Percentiles rank a stretch among this genome's conserved stretches.
Evolutionary conservation across 768 basidiomycete genomes (phyloP).

Genomic region (Rhodotorula sphaerocarpa): DNA sequence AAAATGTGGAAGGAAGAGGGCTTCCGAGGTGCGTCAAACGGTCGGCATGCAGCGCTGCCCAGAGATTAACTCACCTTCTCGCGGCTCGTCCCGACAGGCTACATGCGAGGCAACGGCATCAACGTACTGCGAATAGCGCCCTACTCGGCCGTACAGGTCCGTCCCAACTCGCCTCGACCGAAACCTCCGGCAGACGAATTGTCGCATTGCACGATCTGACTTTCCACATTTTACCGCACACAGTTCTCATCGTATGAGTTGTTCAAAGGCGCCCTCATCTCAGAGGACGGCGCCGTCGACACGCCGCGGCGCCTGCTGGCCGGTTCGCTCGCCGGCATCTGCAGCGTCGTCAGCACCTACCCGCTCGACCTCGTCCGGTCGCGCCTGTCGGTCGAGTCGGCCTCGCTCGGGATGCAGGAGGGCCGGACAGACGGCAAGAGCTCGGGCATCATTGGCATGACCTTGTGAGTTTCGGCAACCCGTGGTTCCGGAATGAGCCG

Average conservation of each 20-base stretch:
- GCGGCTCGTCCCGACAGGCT: conserved; percentile 49
- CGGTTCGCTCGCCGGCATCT: conserved; percentile 86
- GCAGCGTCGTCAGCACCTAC: conserved; percentile 55
- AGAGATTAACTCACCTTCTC: no score
- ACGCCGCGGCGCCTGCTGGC: conserved; percentile 76
- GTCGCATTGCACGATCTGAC: no score
- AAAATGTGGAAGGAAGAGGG: conserved; percentile 95
- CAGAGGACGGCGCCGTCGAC: conserved; percentile 59
- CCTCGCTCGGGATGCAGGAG: conserved; percentile 22
- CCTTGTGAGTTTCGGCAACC: conserved; percentile 58
- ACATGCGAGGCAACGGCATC: conserved; percentile 76
- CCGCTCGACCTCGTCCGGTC: conserved; percentile 85
- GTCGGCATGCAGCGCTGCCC: neutral
- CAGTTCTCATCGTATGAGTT: conserved; percentile 37
- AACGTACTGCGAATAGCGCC: conserved; percentile 90
- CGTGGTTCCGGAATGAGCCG: no score
- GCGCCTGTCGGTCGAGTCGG: conserved; percentile 70
- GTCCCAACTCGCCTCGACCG: conserved; percentile 39
- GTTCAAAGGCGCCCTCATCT: conserved; percentile 58
- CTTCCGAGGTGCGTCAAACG: conserved; percentile 48
- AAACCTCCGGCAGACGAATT: no score
- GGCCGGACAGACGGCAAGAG: conserved; percentile 12
- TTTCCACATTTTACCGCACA: no score
- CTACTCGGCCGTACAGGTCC: conserved; percentile 52
- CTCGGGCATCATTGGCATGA: conserved; percentile 71